Evolutionary conservation across 2,329 filamentous ascomycete species (phyloP).

Genomic region (Hirsutella thompsonii): DNA sequence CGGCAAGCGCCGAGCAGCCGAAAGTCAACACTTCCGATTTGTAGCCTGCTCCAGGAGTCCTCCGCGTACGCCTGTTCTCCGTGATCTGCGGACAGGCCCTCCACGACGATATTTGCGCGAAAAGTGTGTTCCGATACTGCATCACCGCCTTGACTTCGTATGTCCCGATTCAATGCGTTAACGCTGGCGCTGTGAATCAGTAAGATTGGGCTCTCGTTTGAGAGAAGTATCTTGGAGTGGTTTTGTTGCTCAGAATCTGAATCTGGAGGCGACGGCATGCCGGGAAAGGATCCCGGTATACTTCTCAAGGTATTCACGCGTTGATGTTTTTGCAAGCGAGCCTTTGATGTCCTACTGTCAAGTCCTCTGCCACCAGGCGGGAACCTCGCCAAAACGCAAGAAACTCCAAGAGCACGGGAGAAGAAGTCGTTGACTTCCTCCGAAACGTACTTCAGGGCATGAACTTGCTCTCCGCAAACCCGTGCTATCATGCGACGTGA

Average conservation of each 20-base stretch:
- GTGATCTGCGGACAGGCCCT: constrained; percentile 19
- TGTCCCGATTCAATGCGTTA: constrained; percentile 61
- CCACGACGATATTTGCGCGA: constrained; percentile 74
- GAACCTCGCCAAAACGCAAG: constrained; percentile 76
- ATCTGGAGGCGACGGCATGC: constrained; percentile 40
- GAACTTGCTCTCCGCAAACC: constrained; percentile 73
- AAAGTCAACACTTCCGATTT: constrained; percentile 51
- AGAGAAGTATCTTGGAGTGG: constrained; percentile 54
- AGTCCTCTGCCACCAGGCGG: constrained; percentile 50
- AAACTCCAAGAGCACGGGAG: constrained; percentile 57
- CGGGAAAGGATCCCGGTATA: constrained; percentile 42
- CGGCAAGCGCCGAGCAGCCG: constrained; percentile 72
- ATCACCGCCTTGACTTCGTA: constrained; percentile 48
- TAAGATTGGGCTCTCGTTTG: constrained; percentile 90
- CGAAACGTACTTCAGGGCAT: constrained; percentile 57
- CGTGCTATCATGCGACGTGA: constrained; percentile 39
- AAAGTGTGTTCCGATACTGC: constrained; percentile 64
- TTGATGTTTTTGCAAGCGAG: constrained; percentile 50
- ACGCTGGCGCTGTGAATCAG: constrained; percentile 72
- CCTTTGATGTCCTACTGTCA: constrained; percentile 57
- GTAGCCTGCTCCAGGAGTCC: constrained; percentile 60
- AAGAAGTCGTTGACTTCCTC: constrained; percentile 63
- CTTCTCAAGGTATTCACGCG: constrained; percentile 9
- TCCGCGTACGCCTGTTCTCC: constrained; percentile 57
- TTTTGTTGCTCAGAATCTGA: constrained; percentile 35